Evolutionary conservation across 768 basidiomycete genomes (phyloP).

Genomic region (Cystofilobasidium macerans): DNA sequence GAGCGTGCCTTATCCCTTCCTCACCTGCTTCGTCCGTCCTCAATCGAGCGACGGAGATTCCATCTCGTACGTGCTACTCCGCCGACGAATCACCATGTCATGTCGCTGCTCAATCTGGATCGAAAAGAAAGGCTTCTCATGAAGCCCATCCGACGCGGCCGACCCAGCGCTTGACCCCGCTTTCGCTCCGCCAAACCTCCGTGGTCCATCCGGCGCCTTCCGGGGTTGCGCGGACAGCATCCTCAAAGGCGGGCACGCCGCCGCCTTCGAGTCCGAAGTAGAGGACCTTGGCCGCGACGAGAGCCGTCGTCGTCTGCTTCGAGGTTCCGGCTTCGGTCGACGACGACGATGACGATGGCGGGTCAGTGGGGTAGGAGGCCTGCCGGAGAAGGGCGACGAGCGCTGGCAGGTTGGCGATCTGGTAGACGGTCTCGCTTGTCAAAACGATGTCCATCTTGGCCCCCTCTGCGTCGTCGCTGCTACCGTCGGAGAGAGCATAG

Average conservation of each 20-base stretch:
- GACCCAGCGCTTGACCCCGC: slow-evolving; percentile 64
- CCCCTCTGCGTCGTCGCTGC: slow-evolving; percentile 25
- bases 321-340: slow-evolving; percentile 44
- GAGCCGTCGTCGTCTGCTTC: not conserved
- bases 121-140: no score
- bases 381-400: slow-evolving; percentile 39
- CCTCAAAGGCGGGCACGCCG: slow-evolving; percentile 56
- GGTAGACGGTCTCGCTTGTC: slow-evolving; percentile 89
- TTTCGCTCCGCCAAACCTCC: slow-evolving; percentile 54
- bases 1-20: no score
- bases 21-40: no score
- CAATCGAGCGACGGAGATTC: no score
- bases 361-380: slow-evolving; percentile 9
- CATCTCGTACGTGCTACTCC: no score
- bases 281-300: slow-evolving; percentile 64
- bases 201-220: slow-evolving; percentile 44
- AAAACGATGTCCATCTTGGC: slow-evolving; percentile 52
- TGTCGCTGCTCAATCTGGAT: no score
- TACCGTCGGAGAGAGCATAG: slow-evolving; percentile 28
- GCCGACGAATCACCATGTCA: no score
- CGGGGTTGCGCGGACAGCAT: slow-evolving; percentile 43
- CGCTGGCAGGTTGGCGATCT: slow-evolving; percentile 50
- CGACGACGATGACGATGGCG: no score
- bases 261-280: slow-evolving; percentile 96
- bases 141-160: slow-evolving; percentile 50